Base-by-base conservation (phyloP, 768 basidiomycete species). In the Suillus variegatus region DNA sequence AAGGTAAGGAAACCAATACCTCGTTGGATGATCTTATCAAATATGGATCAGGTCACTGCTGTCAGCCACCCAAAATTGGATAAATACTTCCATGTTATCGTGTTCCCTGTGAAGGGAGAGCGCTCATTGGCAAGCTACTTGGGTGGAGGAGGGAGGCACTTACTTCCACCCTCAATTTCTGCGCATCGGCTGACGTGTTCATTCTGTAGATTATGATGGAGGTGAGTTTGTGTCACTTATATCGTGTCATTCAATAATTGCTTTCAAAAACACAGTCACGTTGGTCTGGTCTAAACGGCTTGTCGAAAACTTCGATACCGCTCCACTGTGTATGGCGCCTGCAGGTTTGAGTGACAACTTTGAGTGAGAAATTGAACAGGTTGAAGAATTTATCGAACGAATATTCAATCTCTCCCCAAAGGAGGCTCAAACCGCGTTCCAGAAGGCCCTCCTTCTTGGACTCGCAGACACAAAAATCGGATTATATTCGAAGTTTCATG, bases 111-210 rank as follows among this genome's bases (percentile, higher is more conserved):
- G 32, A 82, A 84, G 65, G 91, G 91, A 12, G 67, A 75, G 10
- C 76, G 80, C 13, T 90, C 89, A 38, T 73, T 90, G 10, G 87
- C 89, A 0, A 92, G 86, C 64, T 73, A 84, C 20, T 83, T 93
- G 35, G 84, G 86, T n/a, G 91, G 89, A 36, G 91, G 91, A 75
- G 91, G 91, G 90, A 66, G 66, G 85, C 71, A 32, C 22, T 28
- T 14, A 1, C 10, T 13, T 54, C 3, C 51, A 35, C 10, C 36
- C 36, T 36, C 51, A 66, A 47, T 62, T 22, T n/a, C 28, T 5
- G 8, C 22, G 6, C 41, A 32, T 64, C 40, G 16, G 35, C 57
- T 63, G 18, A 58, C 18, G n/a, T 61, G 12, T 65, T 40, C 41
- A 16, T 54, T 20, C 14, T 44, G 28, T 67, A 92, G 91, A 93